phyloP scores from a whole-genome alignment of 2,329 filamentous ascomycete species.

The Fusarium tuaranense region DNA sequence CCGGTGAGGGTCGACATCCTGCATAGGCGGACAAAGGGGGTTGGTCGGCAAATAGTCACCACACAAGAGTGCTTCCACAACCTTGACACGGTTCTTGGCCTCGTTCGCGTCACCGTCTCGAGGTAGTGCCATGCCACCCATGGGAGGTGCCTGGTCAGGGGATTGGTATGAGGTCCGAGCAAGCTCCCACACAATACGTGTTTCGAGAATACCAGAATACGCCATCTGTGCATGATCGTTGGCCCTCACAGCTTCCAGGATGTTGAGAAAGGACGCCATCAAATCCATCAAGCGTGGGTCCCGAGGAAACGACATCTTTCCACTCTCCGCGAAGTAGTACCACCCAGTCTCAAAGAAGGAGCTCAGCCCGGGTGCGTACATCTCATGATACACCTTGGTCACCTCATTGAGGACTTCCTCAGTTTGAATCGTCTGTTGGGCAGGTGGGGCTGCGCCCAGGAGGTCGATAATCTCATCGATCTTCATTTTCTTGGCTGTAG shows the following conservation, averaged over 20 bases:
- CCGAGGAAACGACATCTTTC: slow-evolving; percentile 59
- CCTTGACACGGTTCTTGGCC: slow-evolving; percentile 76
- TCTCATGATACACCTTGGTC: slow-evolving; percentile 77
- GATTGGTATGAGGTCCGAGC: slow-evolving; percentile 61
- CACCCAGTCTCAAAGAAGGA: slow-evolving; percentile 85
- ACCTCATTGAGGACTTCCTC: slow-evolving; percentile 72
- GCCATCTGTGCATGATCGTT: slow-evolving; percentile 65
- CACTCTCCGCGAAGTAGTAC: slow-evolving; percentile 71
- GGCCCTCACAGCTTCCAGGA: slow-evolving; percentile 61
- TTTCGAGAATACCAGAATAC: slow-evolving; percentile 67
- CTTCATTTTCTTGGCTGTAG: slow-evolving; percentile 66
- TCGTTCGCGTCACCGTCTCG: slow-evolving; percentile 70
- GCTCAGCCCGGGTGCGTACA: slow-evolving; percentile 81
- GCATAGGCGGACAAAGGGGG: slow-evolving; percentile 63
- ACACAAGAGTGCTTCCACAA: slow-evolving; percentile 82
- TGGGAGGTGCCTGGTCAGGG: slow-evolving; percentile 48
- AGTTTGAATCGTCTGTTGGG: slow-evolving; percentile 63
- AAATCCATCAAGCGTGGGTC: slow-evolving; percentile 72
- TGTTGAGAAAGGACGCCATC: slow-evolving; percentile 73
- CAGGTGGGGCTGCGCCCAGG: slow-evolving; percentile 70
- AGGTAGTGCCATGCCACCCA: slow-evolving; percentile 53
- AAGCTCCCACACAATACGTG: slow-evolving; percentile 70
- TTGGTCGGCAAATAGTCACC: slow-evolving; percentile 74
- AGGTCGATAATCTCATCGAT: slow-evolving; percentile 78
- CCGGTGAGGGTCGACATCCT: slow-evolving; percentile 64